Evolutionary conservation across 257 asterid species (phyloP), one percentile per base, ranked within the genome.

Genomic region (Solanum peruvianum): DNA sequence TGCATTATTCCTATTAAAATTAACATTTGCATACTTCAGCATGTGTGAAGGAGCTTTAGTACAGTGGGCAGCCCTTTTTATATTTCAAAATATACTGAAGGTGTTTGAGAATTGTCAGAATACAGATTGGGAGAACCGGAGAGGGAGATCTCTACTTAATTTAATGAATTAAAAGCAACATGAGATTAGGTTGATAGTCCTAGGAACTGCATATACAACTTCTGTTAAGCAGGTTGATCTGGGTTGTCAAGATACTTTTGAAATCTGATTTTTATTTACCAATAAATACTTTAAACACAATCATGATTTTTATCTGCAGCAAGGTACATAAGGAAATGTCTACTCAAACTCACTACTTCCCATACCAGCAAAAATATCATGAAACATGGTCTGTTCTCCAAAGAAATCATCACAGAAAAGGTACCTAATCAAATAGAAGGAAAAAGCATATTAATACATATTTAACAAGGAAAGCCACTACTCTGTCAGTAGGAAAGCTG

Each of bases 331-430:
- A 41, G 42, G 84, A 58, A 29, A 62, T 14, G 60, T 77, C 41
- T 11, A 33, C 47, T 39, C 62, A 64, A 25, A 21, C 29, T 81
- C 69, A 81, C 31, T 49, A 81, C 29, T 31, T 81, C 15, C 45
- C 85, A 85, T 97, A 97, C 99, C 99, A 91, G 99, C 92, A 92
- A 97, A 96, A 86, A 96, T 96, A 78, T 97, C 99, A 89, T 93
- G 91, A 92, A 96, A 97, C 91, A 95, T 93, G 45, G 98, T 88
- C 90, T 97, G 95, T 87, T 97, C 99, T 86, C 97, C 98, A 91
- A 95, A 97, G 93, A 97, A 97, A 89, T 97, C 97, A 49, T 95
- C 98, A n/a, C 99, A 95, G 92, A 97, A 97, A 86, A 97, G 98
- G 91, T 96, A 97, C 91, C 99, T 97, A 94, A 81, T 81, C 45